Percentiles rank a stretch among this genome's conserved stretches.
These are phyloP conservation scores for Aspergillus arachidicola DNA, from an alignment of 2,329 filamentous ascomycete species.

Conservation along the genomic window DNA sequence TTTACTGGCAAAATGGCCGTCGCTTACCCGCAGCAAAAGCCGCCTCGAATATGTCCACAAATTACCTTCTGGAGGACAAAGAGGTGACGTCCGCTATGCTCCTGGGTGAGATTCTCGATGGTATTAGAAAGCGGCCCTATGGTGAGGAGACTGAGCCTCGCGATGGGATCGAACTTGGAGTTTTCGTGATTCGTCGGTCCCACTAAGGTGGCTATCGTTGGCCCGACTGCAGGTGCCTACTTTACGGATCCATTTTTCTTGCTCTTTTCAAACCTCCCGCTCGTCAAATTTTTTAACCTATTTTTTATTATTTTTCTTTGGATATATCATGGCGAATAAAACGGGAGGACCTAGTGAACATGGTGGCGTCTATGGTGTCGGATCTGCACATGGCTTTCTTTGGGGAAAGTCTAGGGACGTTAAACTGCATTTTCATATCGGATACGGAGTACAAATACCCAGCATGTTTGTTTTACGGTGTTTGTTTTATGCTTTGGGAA, in stretches of 20 bases:
- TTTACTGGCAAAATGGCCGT: constrained; percentile 45
- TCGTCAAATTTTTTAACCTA: neutral
- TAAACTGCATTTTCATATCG: constrained; percentile 18
- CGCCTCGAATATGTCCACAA: constrained; percentile 26
- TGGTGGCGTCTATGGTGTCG: constrained; percentile 13
- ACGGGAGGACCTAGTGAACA: constrained; percentile 7
- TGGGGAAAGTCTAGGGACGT: constrained; percentile 21
- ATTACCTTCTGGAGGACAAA: constrained; percentile 37
- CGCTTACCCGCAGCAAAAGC: constrained; percentile 35
- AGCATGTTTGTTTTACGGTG: constrained; percentile 27
- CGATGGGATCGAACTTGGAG: constrained; percentile 49
- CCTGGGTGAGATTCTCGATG: constrained; percentile 62
- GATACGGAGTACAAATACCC: constrained; percentile 35
- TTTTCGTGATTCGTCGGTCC: constrained; percentile 53
- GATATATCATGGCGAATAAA: constrained; percentile 17
- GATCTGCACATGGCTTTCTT: neutral
- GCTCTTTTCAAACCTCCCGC: neutral
- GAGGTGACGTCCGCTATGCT: constrained; percentile 58
- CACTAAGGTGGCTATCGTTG: constrained; percentile 23
- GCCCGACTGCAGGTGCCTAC: neutral
- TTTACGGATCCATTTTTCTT: constrained; percentile 5
- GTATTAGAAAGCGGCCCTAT: constrained; percentile 57
- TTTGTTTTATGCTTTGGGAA: constrained; percentile 22
- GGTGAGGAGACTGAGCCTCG: constrained; percentile 46
- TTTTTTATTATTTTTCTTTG: constrained; percentile 8